A percentile compares a stretch with the other conserved stretches of the same genome.
phyloP scores from a whole-genome alignment of 352 stramenopile species.

The Nothophytophthora sp. region DNA sequence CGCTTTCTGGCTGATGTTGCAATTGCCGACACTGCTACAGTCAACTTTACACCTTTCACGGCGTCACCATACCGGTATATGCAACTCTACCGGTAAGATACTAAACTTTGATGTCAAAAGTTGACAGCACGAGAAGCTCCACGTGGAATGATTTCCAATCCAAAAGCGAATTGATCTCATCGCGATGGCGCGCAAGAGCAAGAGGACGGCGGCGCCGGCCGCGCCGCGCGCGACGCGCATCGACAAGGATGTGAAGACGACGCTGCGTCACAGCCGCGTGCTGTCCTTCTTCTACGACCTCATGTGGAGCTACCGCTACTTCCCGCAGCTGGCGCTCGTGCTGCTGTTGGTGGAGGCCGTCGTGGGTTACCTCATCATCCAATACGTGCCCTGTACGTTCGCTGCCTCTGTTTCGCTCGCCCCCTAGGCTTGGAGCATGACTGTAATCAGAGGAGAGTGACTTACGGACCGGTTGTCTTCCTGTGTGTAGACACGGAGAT shows the following conservation, averaged over 20 bases:
- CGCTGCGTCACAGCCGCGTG: conserved; percentile 61
- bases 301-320: conserved; percentile 90
- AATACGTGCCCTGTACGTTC: conserved; percentile 74
- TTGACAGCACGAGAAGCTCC: no score
- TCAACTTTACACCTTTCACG: background rate
- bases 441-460: no score
- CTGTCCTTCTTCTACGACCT: conserved; percentile 80
- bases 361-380: conserved; percentile 80
- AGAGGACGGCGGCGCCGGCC: conserved; percentile 11
- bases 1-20: no score
- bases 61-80: background rate
- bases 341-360: conserved; percentile 62
- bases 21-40: no score
- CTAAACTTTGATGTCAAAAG: no score
- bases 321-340: conserved; percentile 53
- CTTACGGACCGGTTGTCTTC: no score
- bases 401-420: background rate
- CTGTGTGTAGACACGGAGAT: conserved; percentile 95
- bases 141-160: conserved; percentile 12
- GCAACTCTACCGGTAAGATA: no score
- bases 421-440: no score
- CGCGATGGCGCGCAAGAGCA: conserved; percentile 32
- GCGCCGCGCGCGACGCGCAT: conserved; percentile 66
- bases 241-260: conserved; percentile 88
- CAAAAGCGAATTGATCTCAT: background rate